Evolutionary conservation across 2,329 filamentous ascomycete species (phyloP), one percentile per base, ranked within the genome.

Genomic region (Diatrype stigma): DNA sequence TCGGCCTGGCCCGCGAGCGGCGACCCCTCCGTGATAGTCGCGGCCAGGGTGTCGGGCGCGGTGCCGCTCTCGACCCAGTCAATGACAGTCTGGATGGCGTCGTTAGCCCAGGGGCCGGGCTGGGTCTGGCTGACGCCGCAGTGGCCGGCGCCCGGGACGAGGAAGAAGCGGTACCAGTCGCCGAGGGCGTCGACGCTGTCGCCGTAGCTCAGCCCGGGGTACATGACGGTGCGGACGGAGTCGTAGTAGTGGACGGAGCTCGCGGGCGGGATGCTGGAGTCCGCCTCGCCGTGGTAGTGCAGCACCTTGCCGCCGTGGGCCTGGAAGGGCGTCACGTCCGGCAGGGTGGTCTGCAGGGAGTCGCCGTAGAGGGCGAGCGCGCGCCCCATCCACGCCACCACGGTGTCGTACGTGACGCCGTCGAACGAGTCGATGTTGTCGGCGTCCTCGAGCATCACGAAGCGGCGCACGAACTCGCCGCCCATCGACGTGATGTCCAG

Each of bases 251-350:
- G 61, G 21, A 78, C 71, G 0, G 76, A 78, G 0, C 73, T 76
- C 2, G 65, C 75, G 2, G 77, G 60, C 6, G 78, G 77, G 49
- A 82, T 68, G 10, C 65, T 67, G 12, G 66, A 62, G 59, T 80
- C 78, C 1, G 73, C 71, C 62, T 80, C 77, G 47, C 77, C 78
- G 61, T 81, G 78, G 63, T 72, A 76, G 56, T 77, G 75, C 3
- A 81, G 65, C 8, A 81, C 58, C 59, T 81, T 81, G 26, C 73
- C 75, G 23, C 77, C 78, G 0, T 67, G 59, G 1, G 62, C 54
- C 21, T 72, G 64, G 65, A 79, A 77, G 10, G 62, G 55, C 0
- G 67, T 71, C 1, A 81, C 67, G 46, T 80, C 77, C 0, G 76
- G 73, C 56, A 72, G 65, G 4, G 59, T 63, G 19, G 61, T 63